Evolutionary conservation across 2,329 filamentous ascomycete genomes (phyloP).

Genomic region (Lithohypha guttulata): DNA sequence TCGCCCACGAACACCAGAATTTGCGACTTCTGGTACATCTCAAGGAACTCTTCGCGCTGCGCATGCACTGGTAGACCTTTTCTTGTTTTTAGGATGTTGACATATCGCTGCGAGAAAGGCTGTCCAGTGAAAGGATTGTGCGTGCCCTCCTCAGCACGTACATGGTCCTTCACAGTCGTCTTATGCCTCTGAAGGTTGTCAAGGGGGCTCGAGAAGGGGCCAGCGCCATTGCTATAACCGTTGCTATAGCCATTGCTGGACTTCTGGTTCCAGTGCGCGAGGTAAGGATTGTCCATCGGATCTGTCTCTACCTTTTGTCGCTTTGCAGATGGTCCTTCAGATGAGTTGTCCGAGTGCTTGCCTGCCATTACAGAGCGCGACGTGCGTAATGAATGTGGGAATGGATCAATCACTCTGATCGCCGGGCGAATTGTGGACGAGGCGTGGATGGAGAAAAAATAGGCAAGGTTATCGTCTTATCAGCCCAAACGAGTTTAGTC

Average conservation of each 20-base stretch:
- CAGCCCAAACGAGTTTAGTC: no score
- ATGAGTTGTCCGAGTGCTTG: conserved; percentile 15
- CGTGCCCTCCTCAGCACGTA: conserved; percentile 65
- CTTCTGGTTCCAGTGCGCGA: conserved; percentile 79
- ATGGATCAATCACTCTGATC: no score
- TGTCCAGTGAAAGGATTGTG: conserved; percentile 75
- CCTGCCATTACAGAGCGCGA: conserved; percentile 14
- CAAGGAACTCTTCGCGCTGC: conserved; percentile 85
- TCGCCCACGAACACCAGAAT: conserved; percentile 98
- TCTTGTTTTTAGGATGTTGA: conserved; percentile 74
- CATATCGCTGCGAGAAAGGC: conserved; percentile 71
- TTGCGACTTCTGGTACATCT: conserved; percentile 85
- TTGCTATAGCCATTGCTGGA: conserved; percentile 30
- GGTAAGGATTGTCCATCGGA: conserved; percentile 66
- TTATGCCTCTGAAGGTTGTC: conserved; percentile 62
- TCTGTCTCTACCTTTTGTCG: conserved; percentile 46
- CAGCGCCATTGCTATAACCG: conserved; percentile 27
- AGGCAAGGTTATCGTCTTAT: no score
- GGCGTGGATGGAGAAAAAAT: no score
- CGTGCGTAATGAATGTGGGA: no score
- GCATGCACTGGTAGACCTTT: conserved; percentile 83
- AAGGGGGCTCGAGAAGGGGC: conserved; percentile 41
- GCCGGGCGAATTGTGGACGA: no score
- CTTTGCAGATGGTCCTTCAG: conserved; percentile 39
- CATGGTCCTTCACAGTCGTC: conserved; percentile 67